Percentiles rank a stretch among this genome's conserved stretches.
Conservation (phyloP, 805 yeast genomes). For the Kodamaea laetipori region DNA sequence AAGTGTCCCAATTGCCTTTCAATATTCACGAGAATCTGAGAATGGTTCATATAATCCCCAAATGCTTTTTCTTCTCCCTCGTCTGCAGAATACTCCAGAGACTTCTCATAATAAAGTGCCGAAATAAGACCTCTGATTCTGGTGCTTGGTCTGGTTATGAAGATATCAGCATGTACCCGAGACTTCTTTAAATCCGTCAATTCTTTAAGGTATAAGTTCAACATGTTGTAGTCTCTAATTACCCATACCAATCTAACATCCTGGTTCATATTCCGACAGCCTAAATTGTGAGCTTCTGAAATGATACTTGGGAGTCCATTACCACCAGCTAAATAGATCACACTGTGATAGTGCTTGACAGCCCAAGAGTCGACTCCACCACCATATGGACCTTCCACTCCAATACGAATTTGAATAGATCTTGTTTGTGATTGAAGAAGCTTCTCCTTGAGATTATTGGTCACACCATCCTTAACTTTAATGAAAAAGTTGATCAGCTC, state of each 20-base stretch:
- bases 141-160: slow-evolving; percentile 29
- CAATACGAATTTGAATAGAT: slow-evolving; percentile 27
- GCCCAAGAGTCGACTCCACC: slow-evolving; percentile 22
- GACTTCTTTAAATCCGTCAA: slow-evolving; percentile 27
- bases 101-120: background rate
- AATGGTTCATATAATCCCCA: background rate
- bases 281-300: slow-evolving; percentile 31
- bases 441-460: slow-evolving; percentile 32
- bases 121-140: slow-evolving; percentile 4
- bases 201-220: slow-evolving; percentile 52
- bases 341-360: slow-evolving; percentile 23
- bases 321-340: slow-evolving; percentile 39
- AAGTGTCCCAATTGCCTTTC: slow-evolving; percentile 14
- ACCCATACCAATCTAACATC: slow-evolving; percentile 55
- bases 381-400: slow-evolving; percentile 44
- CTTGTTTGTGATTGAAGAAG: slow-evolving; percentile 29
- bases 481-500: slow-evolving; percentile 50
- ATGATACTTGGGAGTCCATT: slow-evolving; percentile 43
- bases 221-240: slow-evolving; percentile 51
- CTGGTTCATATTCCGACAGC: slow-evolving; percentile 11
- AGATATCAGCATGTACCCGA: slow-evolving; percentile 32
- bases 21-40: background rate
- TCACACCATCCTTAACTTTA: slow-evolving; percentile 56
- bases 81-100: background rate
- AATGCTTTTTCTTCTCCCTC: slow-evolving; percentile 4